Evolutionary conservation across 108 stramenopile species (phyloP).

Genomic region (Cyclotella sp.): DNA sequence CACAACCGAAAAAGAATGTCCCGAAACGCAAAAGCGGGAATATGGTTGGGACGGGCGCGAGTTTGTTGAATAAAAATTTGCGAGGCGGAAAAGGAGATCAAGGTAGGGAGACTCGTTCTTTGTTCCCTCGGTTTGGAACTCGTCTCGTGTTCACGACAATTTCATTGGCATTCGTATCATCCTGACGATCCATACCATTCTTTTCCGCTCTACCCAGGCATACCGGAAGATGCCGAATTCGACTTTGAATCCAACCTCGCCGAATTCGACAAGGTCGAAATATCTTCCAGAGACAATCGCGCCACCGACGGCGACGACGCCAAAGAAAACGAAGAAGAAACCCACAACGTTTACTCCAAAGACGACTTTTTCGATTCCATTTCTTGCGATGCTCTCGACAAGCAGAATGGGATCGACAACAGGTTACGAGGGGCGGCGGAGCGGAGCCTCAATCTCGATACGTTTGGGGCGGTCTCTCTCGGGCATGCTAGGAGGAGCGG

Average conservation of each 20-base stretch:
- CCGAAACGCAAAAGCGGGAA: constrained; percentile 32
- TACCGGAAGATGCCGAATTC: constrained; percentile 55
- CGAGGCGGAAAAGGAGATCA: constrained; percentile 62
- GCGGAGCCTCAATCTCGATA: constrained; percentile 83
- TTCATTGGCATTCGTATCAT: no score
- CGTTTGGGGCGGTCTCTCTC: constrained; percentile 86
- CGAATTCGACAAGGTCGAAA: constrained; percentile 64
- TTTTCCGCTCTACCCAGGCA: neutral
- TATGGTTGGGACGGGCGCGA: constrained; percentile 78
- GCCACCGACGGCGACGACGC: constrained; percentile 33
- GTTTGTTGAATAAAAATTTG: constrained; percentile 74
- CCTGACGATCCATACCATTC: no score
- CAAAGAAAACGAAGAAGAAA: constrained; percentile 41
- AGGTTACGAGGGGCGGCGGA: constrained; percentile 77
- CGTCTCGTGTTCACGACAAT: neutral
- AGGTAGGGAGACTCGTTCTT: neutral
- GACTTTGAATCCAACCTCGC: constrained; percentile 82
- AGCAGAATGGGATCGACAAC: constrained; percentile 75
- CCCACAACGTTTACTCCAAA: constrained; percentile 59
- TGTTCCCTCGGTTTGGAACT: neutral
- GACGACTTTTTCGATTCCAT: constrained; percentile 90
- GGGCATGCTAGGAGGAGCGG: constrained; percentile 45
- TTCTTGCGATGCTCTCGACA: constrained; percentile 84
- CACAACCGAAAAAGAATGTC: constrained; percentile 6
- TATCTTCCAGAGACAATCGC: constrained; percentile 40